These are phyloP conservation scores for Potentilla sterilis DNA, from an alignment of 306 rosid genomes.

Conservation along the genomic window DNA sequence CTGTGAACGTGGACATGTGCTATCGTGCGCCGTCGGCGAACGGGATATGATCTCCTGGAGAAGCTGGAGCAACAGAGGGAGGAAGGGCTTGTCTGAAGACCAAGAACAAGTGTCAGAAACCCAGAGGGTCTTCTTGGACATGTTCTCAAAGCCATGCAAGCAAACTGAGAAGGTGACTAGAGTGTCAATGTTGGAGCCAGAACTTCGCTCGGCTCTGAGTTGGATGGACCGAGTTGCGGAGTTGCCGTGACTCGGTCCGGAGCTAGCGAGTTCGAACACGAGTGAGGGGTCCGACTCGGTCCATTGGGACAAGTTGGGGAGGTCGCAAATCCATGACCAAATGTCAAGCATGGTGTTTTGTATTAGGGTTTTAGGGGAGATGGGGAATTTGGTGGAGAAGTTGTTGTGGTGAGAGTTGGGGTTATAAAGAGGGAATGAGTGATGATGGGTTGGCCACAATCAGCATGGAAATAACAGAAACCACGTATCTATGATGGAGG, in stretches of 20 bases:
- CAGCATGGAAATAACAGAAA: constrained; percentile 39
- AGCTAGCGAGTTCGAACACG: constrained; percentile 53
- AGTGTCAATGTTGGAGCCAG: constrained; percentile 45
- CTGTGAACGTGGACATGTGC: constrained; percentile 83
- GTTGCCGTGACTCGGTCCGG: constrained; percentile 10
- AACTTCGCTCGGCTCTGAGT: constrained; percentile 51
- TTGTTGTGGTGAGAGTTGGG: neutral
- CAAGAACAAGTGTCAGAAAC: constrained; percentile 63
- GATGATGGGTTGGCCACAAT: constrained; percentile 32
- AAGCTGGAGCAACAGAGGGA: constrained; percentile 74
- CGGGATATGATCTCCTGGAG: constrained; percentile 77
- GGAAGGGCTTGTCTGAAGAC: constrained; percentile 67
- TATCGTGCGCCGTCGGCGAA: constrained; percentile 64
- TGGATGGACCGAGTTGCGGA: constrained; percentile 48
- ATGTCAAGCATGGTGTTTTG: constrained; percentile 46
- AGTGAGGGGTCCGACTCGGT: constrained; percentile 42
- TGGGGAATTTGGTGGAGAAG: neutral
- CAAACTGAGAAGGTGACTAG: constrained; percentile 50
- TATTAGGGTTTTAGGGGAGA: neutral
- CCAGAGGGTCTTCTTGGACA: constrained; percentile 54
- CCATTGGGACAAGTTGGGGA: constrained; percentile 57
- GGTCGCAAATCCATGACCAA: constrained; percentile 88
- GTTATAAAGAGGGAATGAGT: constrained; percentile 47
- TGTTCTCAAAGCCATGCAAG: constrained; percentile 50
- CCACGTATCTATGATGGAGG: constrained; percentile 42